Percentiles rank a stretch among this genome's conserved stretches.
phyloP scores from a whole-genome alignment of 768 basidiomycete genomes.

The Mycena belliarum region DNA sequence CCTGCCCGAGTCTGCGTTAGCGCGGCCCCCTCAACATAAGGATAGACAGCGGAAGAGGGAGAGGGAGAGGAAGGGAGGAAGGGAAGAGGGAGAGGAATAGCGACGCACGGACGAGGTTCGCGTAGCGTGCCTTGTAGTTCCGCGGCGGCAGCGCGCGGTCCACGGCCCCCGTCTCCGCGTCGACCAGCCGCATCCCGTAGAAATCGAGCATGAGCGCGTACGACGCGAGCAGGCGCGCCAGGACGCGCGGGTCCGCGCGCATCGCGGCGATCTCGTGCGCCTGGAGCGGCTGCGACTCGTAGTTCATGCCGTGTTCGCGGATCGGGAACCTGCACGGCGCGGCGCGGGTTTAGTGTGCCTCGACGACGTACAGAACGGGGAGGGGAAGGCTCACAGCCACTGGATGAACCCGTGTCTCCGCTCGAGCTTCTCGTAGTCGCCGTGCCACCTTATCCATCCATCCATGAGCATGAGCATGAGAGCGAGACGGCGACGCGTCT shows the following conservation, averaged over 20 bases:
- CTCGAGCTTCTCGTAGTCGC: conserved; percentile 64
- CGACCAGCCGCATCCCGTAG: conserved; percentile 72
- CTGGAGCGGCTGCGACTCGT: conserved; percentile 64
- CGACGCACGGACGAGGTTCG: conserved; percentile 64
- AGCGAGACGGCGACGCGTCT: too few relatives aligned
- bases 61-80: too few relatives aligned
- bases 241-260: conserved; percentile 48
- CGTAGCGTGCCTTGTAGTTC: conserved; percentile 54
- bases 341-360: neutral
- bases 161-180: conserved; percentile 58
- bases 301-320: conserved; percentile 74
- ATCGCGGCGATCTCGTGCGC: conserved; percentile 62
- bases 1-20: conserved; percentile 47
- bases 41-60: too few relatives aligned
- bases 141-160: conserved; percentile 49
- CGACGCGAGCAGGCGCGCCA: conserved; percentile 55
- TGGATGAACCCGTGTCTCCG: conserved; percentile 74
- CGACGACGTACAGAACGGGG: neutral
- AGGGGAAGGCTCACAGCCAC: conserved; percentile 60
- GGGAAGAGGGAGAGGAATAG: neutral
- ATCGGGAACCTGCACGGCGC: conserved; percentile 70
- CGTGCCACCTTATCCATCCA: conserved; percentile 73
- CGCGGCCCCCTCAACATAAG: too few relatives aligned
- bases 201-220: conserved; percentile 80
- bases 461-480: too few relatives aligned